Base-by-base conservation (phyloP, 257 asterid genomes). In the Plantago ovata region DNA sequence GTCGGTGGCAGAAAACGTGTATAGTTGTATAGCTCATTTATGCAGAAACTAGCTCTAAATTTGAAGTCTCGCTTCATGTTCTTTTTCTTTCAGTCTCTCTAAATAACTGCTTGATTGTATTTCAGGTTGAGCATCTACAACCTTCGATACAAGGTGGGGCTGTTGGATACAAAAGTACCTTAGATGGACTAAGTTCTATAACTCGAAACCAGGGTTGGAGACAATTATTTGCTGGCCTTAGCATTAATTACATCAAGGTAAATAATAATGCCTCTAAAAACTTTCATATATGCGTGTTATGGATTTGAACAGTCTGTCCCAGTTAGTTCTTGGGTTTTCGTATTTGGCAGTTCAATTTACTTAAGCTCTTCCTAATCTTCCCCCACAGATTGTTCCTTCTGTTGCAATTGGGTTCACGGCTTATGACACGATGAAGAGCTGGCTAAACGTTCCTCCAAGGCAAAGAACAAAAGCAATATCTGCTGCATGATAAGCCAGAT, bases 171-270 rank as follows among this genome's bases (percentile, higher is more conserved):
- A 70, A 62, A 71, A 83, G 74, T 88, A 86, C 98, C 1, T 38
- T 55, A 69, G 94, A 93, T n/a, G 94, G 97, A 42, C 82, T 93
- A 44, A 51, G 24, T 56, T 75, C 72, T 48, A 89, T 93, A 38
- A 66, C 72, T 13, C 91, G 68, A 3, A 68, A 79, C 60, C 98
- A 93, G 58, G 98, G 97, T 45, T 89, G 91, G 94, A 82, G 86
- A 45, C 98, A 84, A 62, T 56, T 93, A 56, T 92, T 84, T 63
- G 95, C 98, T 18, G 98, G 98, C 58, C 84, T 92, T 58, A 88
- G 98, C 79, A 86, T 93, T 72, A 93, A 89, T 45, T 93, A 89
- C 68, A 89, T 93, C 65, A 93, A 93, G 98, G 95, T 92, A 75
- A 45, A 0, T 18, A 52, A 28, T 53, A 14, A 13, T 54, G 60